Evolutionary conservation across 331 rosid species (phyloP).

Genomic region (Phaseolus coccineus): DNA sequence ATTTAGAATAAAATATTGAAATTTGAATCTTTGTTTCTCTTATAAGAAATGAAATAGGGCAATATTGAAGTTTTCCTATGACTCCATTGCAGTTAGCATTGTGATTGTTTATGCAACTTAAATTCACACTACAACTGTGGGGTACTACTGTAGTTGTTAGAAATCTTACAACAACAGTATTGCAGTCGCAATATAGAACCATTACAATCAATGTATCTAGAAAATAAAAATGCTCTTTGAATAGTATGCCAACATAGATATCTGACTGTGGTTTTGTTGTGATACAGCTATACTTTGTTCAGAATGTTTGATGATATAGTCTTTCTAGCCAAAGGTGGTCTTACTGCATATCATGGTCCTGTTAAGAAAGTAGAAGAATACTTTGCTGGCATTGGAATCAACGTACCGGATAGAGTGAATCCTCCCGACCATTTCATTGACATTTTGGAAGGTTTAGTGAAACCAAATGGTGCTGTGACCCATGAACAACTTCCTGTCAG

Average conservation of each 20-base stretch:
- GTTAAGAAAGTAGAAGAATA: conserved; percentile 83
- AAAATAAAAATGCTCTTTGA: background rate
- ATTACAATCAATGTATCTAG: background rate
- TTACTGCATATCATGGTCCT: conserved; percentile 77
- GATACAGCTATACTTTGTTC: conserved; percentile 73
- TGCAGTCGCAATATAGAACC: no score
- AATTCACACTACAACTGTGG: no score
- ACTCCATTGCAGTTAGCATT: no score
- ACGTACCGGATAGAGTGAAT: conserved; percentile 77
- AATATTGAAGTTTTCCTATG: no score
- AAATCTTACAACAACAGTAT: no score
- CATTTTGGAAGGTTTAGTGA: conserved; percentile 76
- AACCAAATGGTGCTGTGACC: conserved; percentile 59
- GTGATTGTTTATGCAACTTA: no score
- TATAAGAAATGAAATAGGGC: no score
- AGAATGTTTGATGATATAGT: conserved; percentile 84
- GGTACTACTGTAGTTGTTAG: no score
- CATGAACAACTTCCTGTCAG: conserved; percentile 73
- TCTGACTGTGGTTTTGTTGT: conserved; percentile 36
- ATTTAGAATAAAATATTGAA: no score
- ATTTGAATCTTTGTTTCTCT: no score
- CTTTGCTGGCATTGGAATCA: conserved; percentile 71
- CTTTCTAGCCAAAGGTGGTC: conserved; percentile 85
- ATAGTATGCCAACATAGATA: background rate
- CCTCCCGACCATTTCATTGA: conserved; percentile 86